A percentile compares a stretch with the other conserved stretches of the same genome.
Evolutionary conservation across 1,284 basidiomycete genomes (phyloP).

Genomic region (Tilletiopsis washingtonensis): DNA sequence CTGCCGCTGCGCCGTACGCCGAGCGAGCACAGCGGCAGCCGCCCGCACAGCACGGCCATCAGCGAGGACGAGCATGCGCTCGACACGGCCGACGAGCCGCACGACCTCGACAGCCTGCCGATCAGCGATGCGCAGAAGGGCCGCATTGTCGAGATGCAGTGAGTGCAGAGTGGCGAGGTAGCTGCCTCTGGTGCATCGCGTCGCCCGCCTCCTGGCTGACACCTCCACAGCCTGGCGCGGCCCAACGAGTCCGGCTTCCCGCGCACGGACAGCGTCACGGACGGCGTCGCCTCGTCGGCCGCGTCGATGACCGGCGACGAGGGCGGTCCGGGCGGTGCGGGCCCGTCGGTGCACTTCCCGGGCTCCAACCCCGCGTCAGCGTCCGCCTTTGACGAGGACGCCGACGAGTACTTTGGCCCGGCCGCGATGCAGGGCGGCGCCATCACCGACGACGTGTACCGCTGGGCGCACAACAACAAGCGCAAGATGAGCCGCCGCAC

Average conservation of each 20-base stretch:
- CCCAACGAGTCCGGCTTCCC: slow-evolving; percentile 15
- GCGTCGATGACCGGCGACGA: neutral
- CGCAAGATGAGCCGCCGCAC: slow-evolving; percentile 19
- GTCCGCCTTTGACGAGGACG: slow-evolving; percentile 6
- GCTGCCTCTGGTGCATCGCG: neutral
- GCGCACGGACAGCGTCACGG: slow-evolving; percentile 8
- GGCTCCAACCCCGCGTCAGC: neutral
- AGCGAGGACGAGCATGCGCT: slow-evolving; percentile 13
- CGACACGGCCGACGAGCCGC: slow-evolving; percentile 25
- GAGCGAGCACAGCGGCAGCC: slow-evolving; percentile 5
- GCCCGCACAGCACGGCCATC: slow-evolving; percentile 13
- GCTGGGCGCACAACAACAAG: slow-evolving; percentile 45
- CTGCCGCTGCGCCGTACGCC: no score
- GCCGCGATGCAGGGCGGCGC: slow-evolving; percentile 43
- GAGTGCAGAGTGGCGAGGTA: neutral
- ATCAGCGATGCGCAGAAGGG: slow-evolving; percentile 38
- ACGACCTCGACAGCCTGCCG: slow-evolving; percentile 31
- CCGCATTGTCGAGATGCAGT: slow-evolving; percentile 31
- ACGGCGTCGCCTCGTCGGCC: neutral
- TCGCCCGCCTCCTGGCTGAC: neutral
- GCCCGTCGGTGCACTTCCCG: neutral
- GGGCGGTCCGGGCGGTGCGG: neutral
- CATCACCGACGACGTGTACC: slow-evolving; percentile 44
- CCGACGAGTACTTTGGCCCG: slow-evolving; percentile 36
- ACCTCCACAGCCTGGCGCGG: neutral